Evolutionary conservation across 805 yeast species (phyloP), one percentile per base, ranked within the genome.

Genomic region (Kodamaea laetipori): DNA sequence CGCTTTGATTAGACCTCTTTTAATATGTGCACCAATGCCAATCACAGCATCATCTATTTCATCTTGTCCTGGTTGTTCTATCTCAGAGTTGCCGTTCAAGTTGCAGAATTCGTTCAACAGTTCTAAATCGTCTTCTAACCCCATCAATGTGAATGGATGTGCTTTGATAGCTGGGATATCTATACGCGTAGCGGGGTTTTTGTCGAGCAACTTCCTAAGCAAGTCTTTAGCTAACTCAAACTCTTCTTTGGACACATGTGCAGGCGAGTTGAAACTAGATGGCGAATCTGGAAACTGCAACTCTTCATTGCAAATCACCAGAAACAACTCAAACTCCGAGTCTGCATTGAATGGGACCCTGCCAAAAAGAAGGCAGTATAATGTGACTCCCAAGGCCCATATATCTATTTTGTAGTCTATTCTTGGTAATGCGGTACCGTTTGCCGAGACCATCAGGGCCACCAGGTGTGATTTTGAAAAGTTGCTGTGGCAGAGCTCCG

Each of bases 351-450:
- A 94, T 2, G 99, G 99, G 34, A 94, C 77, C 49, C 76, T 74
- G 8, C 99, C 99, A 66, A 87, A 92, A 10, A 92, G 59, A 28
- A 94, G 67, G 60, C 97, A 90, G 63, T 82, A 94, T 12, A 94
- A 67, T 0, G 98, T 90, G 4, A 92, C 90, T 8, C 99, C 99
- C 15, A 90, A 64, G 0, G 99, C 96, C 99, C 99, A 94, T n/a
- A 92, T 85, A 66, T 94, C 99, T 43, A 94, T 86, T 62, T 86
- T 89, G 58, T 82, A 74, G 41, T 87, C 84, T 32, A 92, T 84
- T 42, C 73, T 78, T 4, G 82, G 78, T 23, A 55, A 12, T 11
- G 17, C 15, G 27, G 26, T 21, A 3, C 16, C 4, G 17, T 16
- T 15, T 8, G 37, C 21, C 12, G 43, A 32, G 12, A 19, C 32